Evolutionary conservation across 2,329 filamentous ascomycete genomes (phyloP).

Genomic region (Stachybotrys elegans): DNA sequence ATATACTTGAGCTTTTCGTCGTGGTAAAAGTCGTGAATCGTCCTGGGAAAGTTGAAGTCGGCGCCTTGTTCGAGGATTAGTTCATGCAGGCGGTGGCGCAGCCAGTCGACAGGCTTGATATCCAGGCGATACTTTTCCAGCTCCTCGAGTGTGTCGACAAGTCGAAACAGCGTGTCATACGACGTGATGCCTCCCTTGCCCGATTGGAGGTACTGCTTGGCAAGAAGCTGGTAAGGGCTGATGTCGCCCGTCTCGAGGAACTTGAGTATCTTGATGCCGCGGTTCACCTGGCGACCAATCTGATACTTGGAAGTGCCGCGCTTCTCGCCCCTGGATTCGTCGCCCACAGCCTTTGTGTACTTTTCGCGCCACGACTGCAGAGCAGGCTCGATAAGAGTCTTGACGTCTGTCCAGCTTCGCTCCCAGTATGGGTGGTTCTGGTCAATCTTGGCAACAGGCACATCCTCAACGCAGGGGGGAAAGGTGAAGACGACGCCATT

Average conservation of each 20-base stretch:
- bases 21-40: constrained; percentile 50
- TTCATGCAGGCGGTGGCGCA: constrained; percentile 52
- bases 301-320: constrained; percentile 42
- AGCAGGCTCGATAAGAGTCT: constrained; percentile 34
- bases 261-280: constrained; percentile 46
- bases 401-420: constrained; percentile 43
- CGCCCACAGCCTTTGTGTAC: constrained; percentile 31
- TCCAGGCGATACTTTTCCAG: constrained; percentile 49
- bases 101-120: constrained; percentile 49
- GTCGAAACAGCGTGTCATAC: constrained; percentile 53
- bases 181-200: constrained; percentile 37
- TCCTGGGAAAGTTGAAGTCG: constrained; percentile 46
- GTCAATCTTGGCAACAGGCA: constrained; percentile 47
- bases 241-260: constrained; percentile 47
- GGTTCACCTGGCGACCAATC: constrained; percentile 51
- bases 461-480: constrained; percentile 47
- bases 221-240: constrained; percentile 52
- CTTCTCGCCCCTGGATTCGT: constrained; percentile 25
- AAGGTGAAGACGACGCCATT: constrained; percentile 45
- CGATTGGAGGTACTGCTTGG: constrained; percentile 42
- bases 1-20: constrained; percentile 46
- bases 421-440: constrained; percentile 52
- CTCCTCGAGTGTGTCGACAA: constrained; percentile 49
- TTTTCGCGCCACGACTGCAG: constrained; percentile 45
- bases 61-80: constrained; percentile 36